These are phyloP conservation scores for Penicillium glabrum DNA, from an alignment of 2,329 filamentous ascomycete genomes.

Conservation along the genomic window DNA sequence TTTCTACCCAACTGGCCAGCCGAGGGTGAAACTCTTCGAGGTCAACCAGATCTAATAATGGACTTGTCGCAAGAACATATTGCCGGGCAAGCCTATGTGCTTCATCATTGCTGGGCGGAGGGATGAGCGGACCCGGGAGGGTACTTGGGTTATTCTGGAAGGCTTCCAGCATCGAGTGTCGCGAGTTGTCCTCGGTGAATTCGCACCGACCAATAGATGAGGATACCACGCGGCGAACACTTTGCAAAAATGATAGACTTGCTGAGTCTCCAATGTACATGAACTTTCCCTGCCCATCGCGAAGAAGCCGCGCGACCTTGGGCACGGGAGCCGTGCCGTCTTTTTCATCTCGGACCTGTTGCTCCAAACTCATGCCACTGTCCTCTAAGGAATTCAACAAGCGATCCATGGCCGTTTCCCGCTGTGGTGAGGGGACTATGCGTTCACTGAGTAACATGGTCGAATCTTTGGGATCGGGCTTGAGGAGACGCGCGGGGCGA, in stretches of 20 bases:
- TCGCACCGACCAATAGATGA: conserved; percentile 45
- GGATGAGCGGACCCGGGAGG: conserved; percentile 27
- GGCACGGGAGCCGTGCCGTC: conserved; percentile 35
- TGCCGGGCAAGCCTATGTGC: conserved; percentile 43
- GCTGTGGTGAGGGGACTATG: conserved; percentile 28
- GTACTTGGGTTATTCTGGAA: conserved; percentile 32
- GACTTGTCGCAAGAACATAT: conserved; percentile 49
- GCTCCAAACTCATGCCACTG: conserved; percentile 29
- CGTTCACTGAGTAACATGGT: conserved; percentile 36
- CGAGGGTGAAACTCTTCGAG: conserved; percentile 44
- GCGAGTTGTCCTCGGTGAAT: conserved; percentile 41
- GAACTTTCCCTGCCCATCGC: conserved; percentile 54
- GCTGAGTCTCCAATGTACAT: conserved; percentile 58
- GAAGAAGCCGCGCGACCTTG: conserved; percentile 47
- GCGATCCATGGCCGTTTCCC: conserved; percentile 35
- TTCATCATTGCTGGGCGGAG: conserved; percentile 38
- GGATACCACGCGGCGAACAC: conserved; percentile 51
- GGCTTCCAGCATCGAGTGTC: conserved; percentile 46
- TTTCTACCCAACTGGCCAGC: conserved; percentile 39
- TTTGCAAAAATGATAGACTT: conserved; percentile 54
- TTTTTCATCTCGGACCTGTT: conserved; percentile 30
- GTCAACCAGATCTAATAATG: conserved; percentile 51
- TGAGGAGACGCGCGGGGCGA: conserved; percentile 36
- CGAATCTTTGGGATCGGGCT: conserved; percentile 28
- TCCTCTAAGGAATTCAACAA: conserved; percentile 35